These are phyloP conservation scores for Maudiozyma serrabonitensis DNA, from an alignment of 805 yeast species.

Conservation along the genomic window DNA sequence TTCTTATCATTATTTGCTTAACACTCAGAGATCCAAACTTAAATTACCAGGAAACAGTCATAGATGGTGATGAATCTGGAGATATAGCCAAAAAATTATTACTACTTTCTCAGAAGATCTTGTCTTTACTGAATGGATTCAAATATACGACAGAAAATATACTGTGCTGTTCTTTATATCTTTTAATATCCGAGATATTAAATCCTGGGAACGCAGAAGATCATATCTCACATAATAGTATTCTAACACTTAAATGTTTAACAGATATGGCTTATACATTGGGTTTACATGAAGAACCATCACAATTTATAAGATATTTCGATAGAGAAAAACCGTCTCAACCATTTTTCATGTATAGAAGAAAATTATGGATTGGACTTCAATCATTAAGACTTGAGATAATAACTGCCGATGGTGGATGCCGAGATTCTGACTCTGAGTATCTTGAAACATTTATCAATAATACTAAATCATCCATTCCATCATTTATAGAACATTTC, in stretches of 20 bases:
- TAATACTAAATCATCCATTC: not conserved
- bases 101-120: conserved; percentile 3
- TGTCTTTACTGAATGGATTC: conserved; percentile 8
- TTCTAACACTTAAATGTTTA: conserved; percentile 5
- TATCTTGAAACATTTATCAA: conserved; percentile 2
- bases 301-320: conserved; percentile 3
- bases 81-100: not conserved
- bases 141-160: conserved; percentile 7
- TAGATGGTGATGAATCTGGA: not conserved
- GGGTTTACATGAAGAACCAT: conserved; percentile 9
- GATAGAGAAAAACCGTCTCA: not conserved
- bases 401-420: conserved; percentile 6
- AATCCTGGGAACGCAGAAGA: conserved; percentile 6
- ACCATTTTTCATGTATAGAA: conserved; percentile 2
- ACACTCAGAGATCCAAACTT: conserved; percentile 3
- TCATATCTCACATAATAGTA: conserved; percentile 4
- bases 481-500: conserved; percentile 2
- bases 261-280: conserved; percentile 4
- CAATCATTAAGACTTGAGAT: conserved; percentile 5
- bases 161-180: conserved; percentile 7
- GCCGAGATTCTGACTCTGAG: conserved; percentile 1
- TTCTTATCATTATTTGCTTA: conserved; percentile 6
- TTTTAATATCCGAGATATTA: conserved; percentile 4
- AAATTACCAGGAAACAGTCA: not conserved
- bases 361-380: conserved; percentile 8